These are phyloP conservation scores for Beta vulgaris DNA, from an alignment of 148 eudicot genomes.

Conservation along the genomic window DNA sequence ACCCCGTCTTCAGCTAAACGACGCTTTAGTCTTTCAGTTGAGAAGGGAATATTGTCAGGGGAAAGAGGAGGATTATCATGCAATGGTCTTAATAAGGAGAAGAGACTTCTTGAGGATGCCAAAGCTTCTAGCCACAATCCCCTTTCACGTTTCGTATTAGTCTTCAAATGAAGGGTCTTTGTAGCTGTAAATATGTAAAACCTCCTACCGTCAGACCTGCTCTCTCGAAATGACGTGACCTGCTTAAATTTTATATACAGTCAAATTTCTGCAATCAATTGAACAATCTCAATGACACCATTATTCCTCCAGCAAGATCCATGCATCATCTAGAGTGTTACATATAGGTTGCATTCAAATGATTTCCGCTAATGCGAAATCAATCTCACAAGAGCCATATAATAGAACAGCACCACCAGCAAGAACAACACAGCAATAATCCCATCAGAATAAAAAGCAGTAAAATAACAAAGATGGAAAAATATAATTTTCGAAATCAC, in stretches of 20 bases:
- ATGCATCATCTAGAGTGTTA: background rate
- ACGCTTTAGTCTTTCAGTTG: constrained; percentile 71
- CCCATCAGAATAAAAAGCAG: too few species aligned
- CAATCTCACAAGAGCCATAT: too few species aligned
- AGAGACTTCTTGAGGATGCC: constrained; percentile 52
- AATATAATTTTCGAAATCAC: too few species aligned
- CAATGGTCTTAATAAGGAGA: constrained; percentile 43
- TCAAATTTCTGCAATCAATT: constrained; percentile 21
- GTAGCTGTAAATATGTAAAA: constrained; percentile 92
- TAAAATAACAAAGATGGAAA: too few species aligned
- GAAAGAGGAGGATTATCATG: constrained; percentile 43
- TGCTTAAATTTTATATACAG: constrained; percentile 31
- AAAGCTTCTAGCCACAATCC: constrained; percentile 81
- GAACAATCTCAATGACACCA: background rate
- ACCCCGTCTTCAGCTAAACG: constrained; percentile 76
- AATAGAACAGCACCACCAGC: too few species aligned
- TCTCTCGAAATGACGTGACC: constrained; percentile 88
- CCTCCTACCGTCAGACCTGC: constrained; percentile 76
- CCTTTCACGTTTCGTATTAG: constrained; percentile 57
- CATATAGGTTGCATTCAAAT: too few species aligned
- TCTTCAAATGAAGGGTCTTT: constrained; percentile 86
- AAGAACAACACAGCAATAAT: too few species aligned
- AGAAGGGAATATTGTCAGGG: constrained; percentile 55
- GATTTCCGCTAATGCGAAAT: too few species aligned
- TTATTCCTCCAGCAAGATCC: background rate